phyloP scores from a whole-genome alignment of 2,329 filamentous ascomycete genomes.

The Parafenestella ontariensis region DNA sequence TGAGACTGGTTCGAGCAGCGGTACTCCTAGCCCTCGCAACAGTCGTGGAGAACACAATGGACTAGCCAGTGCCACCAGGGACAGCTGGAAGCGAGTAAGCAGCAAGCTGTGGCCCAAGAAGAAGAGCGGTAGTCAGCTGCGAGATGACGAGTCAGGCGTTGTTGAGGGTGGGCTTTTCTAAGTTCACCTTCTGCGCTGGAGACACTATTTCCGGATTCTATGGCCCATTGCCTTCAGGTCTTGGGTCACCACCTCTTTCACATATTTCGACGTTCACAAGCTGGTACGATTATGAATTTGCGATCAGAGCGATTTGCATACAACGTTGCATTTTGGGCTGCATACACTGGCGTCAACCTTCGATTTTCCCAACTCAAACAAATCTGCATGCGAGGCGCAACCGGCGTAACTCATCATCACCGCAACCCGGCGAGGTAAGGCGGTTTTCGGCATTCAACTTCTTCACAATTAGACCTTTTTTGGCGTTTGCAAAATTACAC shows the following conservation, averaged over 20 bases:
- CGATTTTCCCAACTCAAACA: slow-evolving; percentile 18
- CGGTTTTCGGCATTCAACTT: slow-evolving; percentile 17
- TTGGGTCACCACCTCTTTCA: slow-evolving; percentile 2
- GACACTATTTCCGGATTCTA: neutral
- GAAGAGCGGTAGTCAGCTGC: slow-evolving; percentile 45
- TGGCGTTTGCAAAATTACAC: slow-evolving; percentile 33
- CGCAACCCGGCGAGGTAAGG: slow-evolving; percentile 35
- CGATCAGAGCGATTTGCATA: slow-evolving; percentile 44
- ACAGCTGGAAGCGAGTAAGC: slow-evolving; percentile 51
- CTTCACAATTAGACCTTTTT: slow-evolving; percentile 28
- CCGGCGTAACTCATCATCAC: slow-evolving; percentile 34
- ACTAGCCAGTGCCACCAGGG: slow-evolving; percentile 44
- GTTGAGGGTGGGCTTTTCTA: slow-evolving; percentile 47
- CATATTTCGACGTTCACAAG: slow-evolving; percentile 22
- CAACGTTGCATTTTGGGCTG: slow-evolving; percentile 43
- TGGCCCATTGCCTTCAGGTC: neutral
- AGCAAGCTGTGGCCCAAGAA: slow-evolving; percentile 52
- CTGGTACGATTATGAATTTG: slow-evolving; percentile 42
- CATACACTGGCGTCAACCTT: slow-evolving; percentile 42
- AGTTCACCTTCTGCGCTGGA: neutral
- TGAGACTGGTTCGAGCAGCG: slow-evolving; percentile 40
- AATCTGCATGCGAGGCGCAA: slow-evolving; percentile 40
- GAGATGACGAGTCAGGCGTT: slow-evolving; percentile 46
- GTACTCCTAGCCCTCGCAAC: slow-evolving; percentile 47
- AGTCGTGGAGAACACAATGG: slow-evolving; percentile 49